Conservation (phyloP, 2,329 filamentous ascomycete genomes). For the Monilinia fructicola region DNA sequence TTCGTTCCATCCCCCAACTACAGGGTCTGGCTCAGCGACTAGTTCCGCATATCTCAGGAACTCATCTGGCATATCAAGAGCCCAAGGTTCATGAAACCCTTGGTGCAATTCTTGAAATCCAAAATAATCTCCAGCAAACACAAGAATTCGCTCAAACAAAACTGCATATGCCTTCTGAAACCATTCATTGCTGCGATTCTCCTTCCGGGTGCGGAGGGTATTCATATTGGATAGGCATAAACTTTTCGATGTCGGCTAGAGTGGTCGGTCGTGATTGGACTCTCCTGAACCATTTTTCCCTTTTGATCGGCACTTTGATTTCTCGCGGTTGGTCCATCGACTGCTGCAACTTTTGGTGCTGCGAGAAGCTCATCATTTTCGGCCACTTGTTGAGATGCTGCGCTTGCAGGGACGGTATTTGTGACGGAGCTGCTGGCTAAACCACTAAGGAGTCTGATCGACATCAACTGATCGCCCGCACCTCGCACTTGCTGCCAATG, state of each 20-base stretch:
- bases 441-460: not conserved
- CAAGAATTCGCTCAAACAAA: constrained; percentile 23
- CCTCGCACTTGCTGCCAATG: not conserved
- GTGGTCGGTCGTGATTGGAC: not conserved
- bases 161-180: constrained; percentile 28
- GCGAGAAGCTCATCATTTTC: not conserved
- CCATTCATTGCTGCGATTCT: constrained; percentile 33
- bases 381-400: not conserved
- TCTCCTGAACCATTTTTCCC: not conserved
- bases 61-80: constrained; percentile 25
- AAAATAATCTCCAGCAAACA: constrained; percentile 28
- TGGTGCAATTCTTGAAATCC: constrained; percentile 24
- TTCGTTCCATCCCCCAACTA: constrained; percentile 32
- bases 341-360: not conserved
- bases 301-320: not conserved
- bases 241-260: constrained; percentile 18
- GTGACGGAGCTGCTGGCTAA: constrained; percentile 4
- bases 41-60: constrained; percentile 31
- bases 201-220: constrained; percentile 26
- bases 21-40: constrained; percentile 33
- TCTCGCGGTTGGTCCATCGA: not conserved
- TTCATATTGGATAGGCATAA: constrained; percentile 26
- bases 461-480: not conserved
- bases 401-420: constrained; percentile 6
- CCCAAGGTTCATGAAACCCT: constrained; percentile 28